phyloP scores from a whole-genome alignment of 2,329 filamentous ascomycete genomes.

The Claviceps purpurea region DNA sequence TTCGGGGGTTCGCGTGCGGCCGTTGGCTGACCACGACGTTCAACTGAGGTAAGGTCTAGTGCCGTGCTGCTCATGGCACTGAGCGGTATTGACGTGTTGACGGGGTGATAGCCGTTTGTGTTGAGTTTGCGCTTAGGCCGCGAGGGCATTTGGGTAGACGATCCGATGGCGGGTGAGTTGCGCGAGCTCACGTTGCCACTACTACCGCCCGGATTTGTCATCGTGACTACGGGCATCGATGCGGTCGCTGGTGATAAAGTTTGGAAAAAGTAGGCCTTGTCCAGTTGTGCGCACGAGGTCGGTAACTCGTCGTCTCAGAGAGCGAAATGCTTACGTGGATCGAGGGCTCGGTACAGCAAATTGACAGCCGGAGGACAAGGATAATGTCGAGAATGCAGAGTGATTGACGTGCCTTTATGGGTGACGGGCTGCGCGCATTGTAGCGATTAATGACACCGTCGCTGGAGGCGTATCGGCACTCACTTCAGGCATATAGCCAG shows the following conservation, averaged over 20 bases:
- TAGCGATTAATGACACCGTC: constrained; percentile 6
- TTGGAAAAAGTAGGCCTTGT: constrained; percentile 15
- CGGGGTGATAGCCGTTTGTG: constrained; percentile 38
- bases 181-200: constrained; percentile 38
- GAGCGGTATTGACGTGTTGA: constrained; percentile 36
- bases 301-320: background rate
- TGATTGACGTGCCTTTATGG: constrained; percentile 6
- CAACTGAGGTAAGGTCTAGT: constrained; percentile 78
- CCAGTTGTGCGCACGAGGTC: background rate
- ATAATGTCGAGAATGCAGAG: background rate
- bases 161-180: constrained; percentile 34
- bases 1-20: constrained; percentile 64
- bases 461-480: constrained; percentile 1
- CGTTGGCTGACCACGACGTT: constrained; percentile 73
- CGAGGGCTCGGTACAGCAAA: background rate
- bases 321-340: background rate
- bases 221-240: constrained; percentile 24
- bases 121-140: constrained; percentile 41
- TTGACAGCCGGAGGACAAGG: constrained; percentile 2
- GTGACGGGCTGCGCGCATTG: constrained; percentile 11
- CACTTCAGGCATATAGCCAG: background rate
- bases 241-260: constrained; percentile 19
- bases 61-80: constrained; percentile 46
- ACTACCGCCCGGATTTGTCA: constrained; percentile 20
- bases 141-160: constrained; percentile 21